Evolutionary conservation across 1,284 basidiomycete genomes (phyloP).

Genomic region (Marasmius oreades): DNA sequence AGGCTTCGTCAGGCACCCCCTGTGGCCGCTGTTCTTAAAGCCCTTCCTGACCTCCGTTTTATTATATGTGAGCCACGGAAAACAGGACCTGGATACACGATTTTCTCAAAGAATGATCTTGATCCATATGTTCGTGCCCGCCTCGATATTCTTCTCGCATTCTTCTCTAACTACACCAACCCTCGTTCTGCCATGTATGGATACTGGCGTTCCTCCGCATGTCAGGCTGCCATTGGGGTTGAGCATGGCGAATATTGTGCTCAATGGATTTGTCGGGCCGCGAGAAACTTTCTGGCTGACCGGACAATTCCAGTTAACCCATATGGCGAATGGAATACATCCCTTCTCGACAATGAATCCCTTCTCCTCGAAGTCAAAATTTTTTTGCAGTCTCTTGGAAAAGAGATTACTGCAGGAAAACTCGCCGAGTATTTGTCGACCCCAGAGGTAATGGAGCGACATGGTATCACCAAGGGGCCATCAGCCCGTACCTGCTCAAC

Average conservation of each 20-base stretch:
- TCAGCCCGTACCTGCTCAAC: neutral
- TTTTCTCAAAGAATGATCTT: neutral
- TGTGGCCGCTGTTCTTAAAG: neutral
- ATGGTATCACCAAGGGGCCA: slow-evolving; percentile 7
- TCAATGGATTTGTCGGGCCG: neutral
- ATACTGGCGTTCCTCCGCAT: slow-evolving; percentile 9
- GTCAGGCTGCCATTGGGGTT: slow-evolving; percentile 7
- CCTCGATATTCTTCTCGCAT: slow-evolving; percentile 4
- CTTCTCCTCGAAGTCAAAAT: slow-evolving; percentile 9
- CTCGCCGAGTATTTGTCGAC: slow-evolving; percentile 1
- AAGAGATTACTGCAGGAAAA: slow-evolving; percentile 11
- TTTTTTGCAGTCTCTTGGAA: slow-evolving; percentile 5
- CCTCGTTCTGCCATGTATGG: slow-evolving; percentile 4
- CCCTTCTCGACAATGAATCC: slow-evolving; percentile 12
- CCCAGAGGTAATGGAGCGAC: slow-evolving; percentile 1
- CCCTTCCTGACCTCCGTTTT: neutral
- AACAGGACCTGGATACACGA: neutral
- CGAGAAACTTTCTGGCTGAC: slow-evolving; percentile 1
- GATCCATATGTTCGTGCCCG: neutral
- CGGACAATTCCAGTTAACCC: slow-evolving; percentile 10
- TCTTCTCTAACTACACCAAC: slow-evolving; percentile 4
- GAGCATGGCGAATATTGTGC: slow-evolving; percentile 6
- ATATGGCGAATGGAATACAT: slow-evolving; percentile 13
- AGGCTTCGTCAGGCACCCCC: neutral
- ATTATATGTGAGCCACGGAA: neutral